phyloP scores from a whole-genome alignment of 2,329 filamentous ascomycete genomes.

The Neurospora sp. region DNA sequence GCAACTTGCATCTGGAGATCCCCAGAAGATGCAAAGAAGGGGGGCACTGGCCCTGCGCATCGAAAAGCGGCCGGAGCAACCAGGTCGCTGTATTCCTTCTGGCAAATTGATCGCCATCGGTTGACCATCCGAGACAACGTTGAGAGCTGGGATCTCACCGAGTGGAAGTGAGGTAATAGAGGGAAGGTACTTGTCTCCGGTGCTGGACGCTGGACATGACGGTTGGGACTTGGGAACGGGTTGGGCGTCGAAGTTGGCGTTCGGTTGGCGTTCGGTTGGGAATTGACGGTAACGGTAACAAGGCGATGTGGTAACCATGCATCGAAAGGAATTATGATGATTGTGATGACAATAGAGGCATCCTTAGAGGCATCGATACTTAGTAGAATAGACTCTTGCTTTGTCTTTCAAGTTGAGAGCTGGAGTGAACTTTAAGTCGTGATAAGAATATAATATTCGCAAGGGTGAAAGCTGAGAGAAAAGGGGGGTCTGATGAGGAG shows the following conservation, averaged over 20 bases:
- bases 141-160: constrained; percentile 51
- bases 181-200: constrained; percentile 10
- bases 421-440: neutral
- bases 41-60: constrained; percentile 51
- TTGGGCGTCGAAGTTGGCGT: neutral
- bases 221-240: neutral
- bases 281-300: neutral
- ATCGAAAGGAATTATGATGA: constrained; percentile 1
- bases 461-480: neutral
- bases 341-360: neutral
- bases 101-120: constrained; percentile 60
- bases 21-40: constrained; percentile 47
- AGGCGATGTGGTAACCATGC: neutral
- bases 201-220: neutral
- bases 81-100: constrained; percentile 54
- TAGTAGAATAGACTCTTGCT: neutral
- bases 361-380: neutral
- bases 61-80: constrained; percentile 55
- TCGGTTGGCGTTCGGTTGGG: neutral
- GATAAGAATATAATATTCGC: neutral
- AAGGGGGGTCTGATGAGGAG: neutral
- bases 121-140: constrained; percentile 59
- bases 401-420: neutral
- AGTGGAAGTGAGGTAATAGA: constrained; percentile 36
- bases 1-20: constrained; percentile 68